Percentiles rank a stretch among this genome's conserved stretches.
Evolutionary conservation across 163 green algal genomes (phyloP).

Genomic region (Scenedesmus sp.): DNA sequence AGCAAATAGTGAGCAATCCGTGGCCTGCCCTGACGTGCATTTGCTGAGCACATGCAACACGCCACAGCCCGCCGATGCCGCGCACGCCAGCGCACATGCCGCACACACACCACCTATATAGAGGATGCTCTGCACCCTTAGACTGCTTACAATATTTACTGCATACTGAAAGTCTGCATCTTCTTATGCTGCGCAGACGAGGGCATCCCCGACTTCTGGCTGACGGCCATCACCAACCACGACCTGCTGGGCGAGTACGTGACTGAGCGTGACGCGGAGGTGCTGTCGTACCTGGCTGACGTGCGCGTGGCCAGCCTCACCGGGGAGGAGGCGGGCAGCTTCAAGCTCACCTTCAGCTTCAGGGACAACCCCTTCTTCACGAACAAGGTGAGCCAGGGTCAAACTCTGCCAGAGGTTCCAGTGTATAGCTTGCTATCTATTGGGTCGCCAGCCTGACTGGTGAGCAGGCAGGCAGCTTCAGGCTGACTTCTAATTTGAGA

Average conservation of each 20-base stretch:
- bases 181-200: slow-evolving; percentile 44
- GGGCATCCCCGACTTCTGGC: slow-evolving; percentile 95
- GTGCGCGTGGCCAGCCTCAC: slow-evolving; percentile 61
- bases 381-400: slow-evolving; percentile 65
- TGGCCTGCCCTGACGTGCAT: too few relatives aligned
- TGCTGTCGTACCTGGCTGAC: slow-evolving; percentile 69
- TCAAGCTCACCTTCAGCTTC: slow-evolving; percentile 86
- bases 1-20: too few relatives aligned
- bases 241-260: slow-evolving; percentile 78
- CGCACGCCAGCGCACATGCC: too few relatives aligned
- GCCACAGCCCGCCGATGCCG: too few relatives aligned
- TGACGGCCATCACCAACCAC: slow-evolving; percentile 89
- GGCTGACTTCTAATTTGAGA: too few relatives aligned
- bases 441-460: too few relatives aligned
- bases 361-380: slow-evolving; percentile 85
- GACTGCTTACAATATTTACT: too few relatives aligned
- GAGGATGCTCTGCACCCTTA: too few relatives aligned
- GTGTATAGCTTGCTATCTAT: neutral
- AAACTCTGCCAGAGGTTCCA: neutral
- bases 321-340: slow-evolving; percentile 74
- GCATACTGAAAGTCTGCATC: neutral
- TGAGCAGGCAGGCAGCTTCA: too few relatives aligned
- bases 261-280: slow-evolving; percentile 89
- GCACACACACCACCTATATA: too few relatives aligned
- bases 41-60: too few relatives aligned